Evolutionary conservation across 305 asterid genomes (phyloP).

Genomic region (Rubia occidens): DNA sequence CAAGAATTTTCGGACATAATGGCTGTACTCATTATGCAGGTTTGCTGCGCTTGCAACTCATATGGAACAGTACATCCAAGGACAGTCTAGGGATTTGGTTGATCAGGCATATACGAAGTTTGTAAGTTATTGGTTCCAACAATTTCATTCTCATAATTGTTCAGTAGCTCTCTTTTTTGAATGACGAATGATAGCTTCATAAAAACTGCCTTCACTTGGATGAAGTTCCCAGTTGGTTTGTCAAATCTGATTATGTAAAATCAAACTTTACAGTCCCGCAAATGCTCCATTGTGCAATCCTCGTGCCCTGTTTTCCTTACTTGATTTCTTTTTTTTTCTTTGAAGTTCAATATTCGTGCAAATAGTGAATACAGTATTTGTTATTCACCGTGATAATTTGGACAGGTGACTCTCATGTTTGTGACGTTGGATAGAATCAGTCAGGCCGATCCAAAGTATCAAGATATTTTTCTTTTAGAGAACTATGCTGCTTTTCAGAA

Average conservation of each 20-base stretch:
- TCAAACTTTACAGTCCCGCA: not conserved
- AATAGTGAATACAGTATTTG: not conserved
- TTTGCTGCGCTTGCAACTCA: slow-evolving; percentile 95
- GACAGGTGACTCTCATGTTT: slow-evolving; percentile 94
- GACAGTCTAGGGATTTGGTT: slow-evolving; percentile 96
- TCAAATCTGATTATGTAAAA: not conserved
- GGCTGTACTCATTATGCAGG: slow-evolving; percentile 25
- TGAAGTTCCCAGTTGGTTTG: not conserved
- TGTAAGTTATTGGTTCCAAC: slow-evolving; percentile 41
- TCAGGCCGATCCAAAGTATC: slow-evolving; percentile 71
- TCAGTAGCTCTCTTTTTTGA: not conserved
- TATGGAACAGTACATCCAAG: slow-evolving; percentile 99
- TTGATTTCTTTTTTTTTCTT: slow-evolving; percentile 5
- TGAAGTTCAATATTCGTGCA: slow-evolving; percentile 4
- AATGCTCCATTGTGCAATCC: not conserved
- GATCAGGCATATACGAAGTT: slow-evolving; percentile 90
- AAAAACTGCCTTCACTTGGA: not conserved
- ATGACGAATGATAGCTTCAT: not conserved
- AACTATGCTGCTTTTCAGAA: slow-evolving; percentile 98
- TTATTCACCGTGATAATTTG: slow-evolving; percentile 23
- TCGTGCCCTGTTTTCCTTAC: not conserved
- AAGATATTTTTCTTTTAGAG: slow-evolving; percentile 87
- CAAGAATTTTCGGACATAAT: too few species aligned
- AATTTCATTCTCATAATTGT: slow-evolving; percentile 2
- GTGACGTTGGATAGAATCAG: slow-evolving; percentile 88